Evolutionary conservation across 805 yeast species (phyloP).

Genomic region (Soucietia sequanensis): DNA sequence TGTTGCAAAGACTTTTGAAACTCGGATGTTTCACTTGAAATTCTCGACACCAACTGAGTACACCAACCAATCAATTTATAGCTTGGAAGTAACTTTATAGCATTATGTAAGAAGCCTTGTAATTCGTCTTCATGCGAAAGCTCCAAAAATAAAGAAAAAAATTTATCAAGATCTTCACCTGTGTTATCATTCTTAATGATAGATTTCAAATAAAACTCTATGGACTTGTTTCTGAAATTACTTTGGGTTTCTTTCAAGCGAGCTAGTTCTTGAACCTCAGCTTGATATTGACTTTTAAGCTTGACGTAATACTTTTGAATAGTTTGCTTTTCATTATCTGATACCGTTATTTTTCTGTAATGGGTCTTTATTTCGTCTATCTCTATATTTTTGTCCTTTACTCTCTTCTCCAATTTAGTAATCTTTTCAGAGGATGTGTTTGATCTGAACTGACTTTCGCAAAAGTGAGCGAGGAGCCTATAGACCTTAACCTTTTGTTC

Average conservation of each 20-base stretch:
- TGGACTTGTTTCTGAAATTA: slow-evolving; percentile 50
- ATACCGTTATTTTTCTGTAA: slow-evolving; percentile 37
- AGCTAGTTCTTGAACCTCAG: slow-evolving; percentile 50
- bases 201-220: slow-evolving; percentile 57
- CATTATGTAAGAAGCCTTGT: slow-evolving; percentile 38
- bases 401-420: slow-evolving; percentile 35
- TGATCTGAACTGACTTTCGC: slow-evolving; percentile 61
- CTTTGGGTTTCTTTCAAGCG: slow-evolving; percentile 35
- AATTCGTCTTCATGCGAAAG: slow-evolving; percentile 46
- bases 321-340: slow-evolving; percentile 48
- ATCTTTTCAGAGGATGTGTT: slow-evolving; percentile 45
- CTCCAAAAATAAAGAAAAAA: slow-evolving; percentile 83
- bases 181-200: slow-evolving; percentile 41
- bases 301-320: slow-evolving; percentile 54
- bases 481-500: slow-evolving; percentile 45
- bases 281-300: slow-evolving; percentile 43
- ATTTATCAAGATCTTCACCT: slow-evolving; percentile 65
- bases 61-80: slow-evolving; percentile 75
- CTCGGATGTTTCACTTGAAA: slow-evolving; percentile 44
- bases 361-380: slow-evolving; percentile 48
- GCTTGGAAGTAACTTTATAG: slow-evolving; percentile 48
- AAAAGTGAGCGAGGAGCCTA: slow-evolving; percentile 67
- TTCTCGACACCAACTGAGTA: slow-evolving; percentile 74
- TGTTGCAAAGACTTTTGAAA: slow-evolving; percentile 58
- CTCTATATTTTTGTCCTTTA: slow-evolving; percentile 45